Conservation (phyloP, 2,329 filamentous ascomycete species). For the Neonectria punicea region DNA sequence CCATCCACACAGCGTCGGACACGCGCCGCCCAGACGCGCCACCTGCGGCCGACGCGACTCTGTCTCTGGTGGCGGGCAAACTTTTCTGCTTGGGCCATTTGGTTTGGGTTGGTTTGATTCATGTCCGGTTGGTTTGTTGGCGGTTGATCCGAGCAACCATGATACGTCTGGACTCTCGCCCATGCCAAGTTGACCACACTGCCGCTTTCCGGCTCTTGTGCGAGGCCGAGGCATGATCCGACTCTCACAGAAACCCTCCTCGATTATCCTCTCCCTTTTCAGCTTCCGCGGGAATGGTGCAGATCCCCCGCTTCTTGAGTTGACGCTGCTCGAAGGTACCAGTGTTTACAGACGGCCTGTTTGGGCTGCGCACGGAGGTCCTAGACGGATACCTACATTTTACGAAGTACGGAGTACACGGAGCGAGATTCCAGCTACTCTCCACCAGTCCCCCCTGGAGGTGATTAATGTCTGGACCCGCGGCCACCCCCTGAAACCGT, state of each 20-base stretch:
- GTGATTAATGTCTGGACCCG: conserved; percentile 38
- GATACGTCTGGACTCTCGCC: neutral
- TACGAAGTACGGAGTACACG: neutral
- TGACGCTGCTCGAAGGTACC: conserved; percentile 14
- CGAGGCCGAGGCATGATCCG: conserved; percentile 2
- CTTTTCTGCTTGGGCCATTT: neutral
- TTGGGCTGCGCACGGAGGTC: conserved; percentile 24
- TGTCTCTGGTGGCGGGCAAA: neutral
- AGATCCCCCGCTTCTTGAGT: conserved; percentile 21
- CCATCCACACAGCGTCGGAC: conserved; percentile 33
- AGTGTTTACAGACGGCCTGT: conserved; percentile 29
- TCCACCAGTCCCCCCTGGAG: conserved; percentile 28
- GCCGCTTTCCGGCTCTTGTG: conserved; percentile 14
- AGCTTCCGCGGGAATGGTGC: conserved; percentile 21
- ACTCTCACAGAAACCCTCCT: neutral
- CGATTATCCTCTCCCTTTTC: neutral
- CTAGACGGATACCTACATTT: conserved; percentile 13
- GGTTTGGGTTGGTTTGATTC: neutral
- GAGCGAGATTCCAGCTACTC: conserved; percentile 35
- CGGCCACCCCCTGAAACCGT: conserved; percentile 42
- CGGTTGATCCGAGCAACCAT: conserved; percentile 18
- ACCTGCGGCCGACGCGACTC: conserved; percentile 21
- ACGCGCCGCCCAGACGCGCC: conserved; percentile 36
- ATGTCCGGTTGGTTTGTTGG: conserved; percentile 5
- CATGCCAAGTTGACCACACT: conserved; percentile 3